A percentile compares a stretch with the other conserved stretches of the same genome.
Conservation (phyloP, 2,329 filamentous ascomycete genomes). For the Fusarium sterilihyphosum region DNA sequence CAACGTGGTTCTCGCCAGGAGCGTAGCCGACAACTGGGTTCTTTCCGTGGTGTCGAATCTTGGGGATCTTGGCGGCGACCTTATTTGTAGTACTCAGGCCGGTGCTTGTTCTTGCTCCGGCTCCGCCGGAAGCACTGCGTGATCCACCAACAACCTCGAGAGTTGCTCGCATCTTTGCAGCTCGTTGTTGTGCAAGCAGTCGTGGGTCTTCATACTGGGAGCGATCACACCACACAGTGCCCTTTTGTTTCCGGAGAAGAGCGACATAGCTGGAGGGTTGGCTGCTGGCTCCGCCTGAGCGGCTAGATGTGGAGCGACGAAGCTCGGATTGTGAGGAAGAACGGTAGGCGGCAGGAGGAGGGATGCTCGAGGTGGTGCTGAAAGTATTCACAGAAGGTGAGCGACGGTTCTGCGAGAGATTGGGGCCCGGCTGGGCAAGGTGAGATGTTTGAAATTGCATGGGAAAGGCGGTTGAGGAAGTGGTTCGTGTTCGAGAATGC, state of each 20-base stretch:
- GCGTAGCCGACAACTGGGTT: slow-evolving; percentile 82
- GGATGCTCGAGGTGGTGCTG: slow-evolving; percentile 77
- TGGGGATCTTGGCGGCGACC: slow-evolving; percentile 87
- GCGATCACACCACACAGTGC: slow-evolving; percentile 97
- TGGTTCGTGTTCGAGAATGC: slow-evolving; percentile 66
- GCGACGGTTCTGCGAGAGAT: slow-evolving; percentile 58
- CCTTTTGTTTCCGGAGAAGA: slow-evolving; percentile 95
- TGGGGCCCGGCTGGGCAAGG: slow-evolving; percentile 45
- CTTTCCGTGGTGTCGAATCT: slow-evolving; percentile 89
- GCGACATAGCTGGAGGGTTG: slow-evolving; percentile 87
- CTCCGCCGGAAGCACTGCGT: slow-evolving; percentile 49
- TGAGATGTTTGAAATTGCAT: slow-evolving; percentile 46
- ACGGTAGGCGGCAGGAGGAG: slow-evolving; percentile 65
- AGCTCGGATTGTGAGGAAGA: slow-evolving; percentile 66
- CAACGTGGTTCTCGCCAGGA: slow-evolving; percentile 78
- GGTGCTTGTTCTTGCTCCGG: slow-evolving; percentile 66
- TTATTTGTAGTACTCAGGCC: slow-evolving; percentile 69
- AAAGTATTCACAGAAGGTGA: slow-evolving; percentile 74
- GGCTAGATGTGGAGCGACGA: slow-evolving; percentile 82
- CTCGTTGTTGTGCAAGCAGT: slow-evolving; percentile 81
- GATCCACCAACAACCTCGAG: slow-evolving; percentile 79
- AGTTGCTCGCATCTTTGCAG: slow-evolving; percentile 86
- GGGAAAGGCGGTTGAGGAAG: slow-evolving; percentile 65
- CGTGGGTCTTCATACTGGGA: slow-evolving; percentile 92
- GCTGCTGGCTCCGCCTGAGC: slow-evolving; percentile 68